Conservation (phyloP, 1,284 basidiomycete genomes). For the Papiliotrema flavescens region DNA sequence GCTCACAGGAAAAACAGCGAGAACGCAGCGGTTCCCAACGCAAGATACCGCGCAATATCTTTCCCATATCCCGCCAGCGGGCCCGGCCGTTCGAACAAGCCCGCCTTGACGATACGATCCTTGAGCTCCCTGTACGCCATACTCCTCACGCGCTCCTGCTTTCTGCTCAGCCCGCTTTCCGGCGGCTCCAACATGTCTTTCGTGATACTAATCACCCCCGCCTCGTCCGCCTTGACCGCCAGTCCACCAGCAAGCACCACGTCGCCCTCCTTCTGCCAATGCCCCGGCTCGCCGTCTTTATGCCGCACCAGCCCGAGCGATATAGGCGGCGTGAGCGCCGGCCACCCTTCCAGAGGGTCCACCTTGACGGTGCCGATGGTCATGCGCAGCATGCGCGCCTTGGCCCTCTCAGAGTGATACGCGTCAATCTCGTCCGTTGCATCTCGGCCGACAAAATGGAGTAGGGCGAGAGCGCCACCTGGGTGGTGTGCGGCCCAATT, state of each 20-base stretch:
- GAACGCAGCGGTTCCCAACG: constrained; percentile 54
- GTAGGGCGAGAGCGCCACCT: constrained; percentile 81
- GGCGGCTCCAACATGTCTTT: constrained; percentile 49
- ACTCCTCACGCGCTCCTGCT: constrained; percentile 67
- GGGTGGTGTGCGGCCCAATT: constrained; percentile 84
- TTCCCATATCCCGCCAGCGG: constrained; percentile 79
- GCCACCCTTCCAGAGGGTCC: constrained; percentile 56
- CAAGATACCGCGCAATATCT: constrained; percentile 72
- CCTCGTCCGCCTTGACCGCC: not conserved
- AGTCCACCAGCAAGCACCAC: constrained; percentile 25
- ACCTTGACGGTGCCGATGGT: constrained; percentile 68
- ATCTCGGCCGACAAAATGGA: constrained; percentile 95
- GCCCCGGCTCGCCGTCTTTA: constrained; percentile 33
- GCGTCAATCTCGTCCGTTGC: constrained; percentile 92
- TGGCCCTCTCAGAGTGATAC: constrained; percentile 72
- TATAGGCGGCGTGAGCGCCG: constrained; percentile 82
- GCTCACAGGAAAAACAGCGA: constrained; percentile 34
- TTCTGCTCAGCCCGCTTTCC: constrained; percentile 56
- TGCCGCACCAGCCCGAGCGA: constrained; percentile 74
- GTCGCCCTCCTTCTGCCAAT: constrained; percentile 44
- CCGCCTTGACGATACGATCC: constrained; percentile 68
- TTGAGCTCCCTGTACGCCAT: constrained; percentile 78
- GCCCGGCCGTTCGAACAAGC: constrained; percentile 79
- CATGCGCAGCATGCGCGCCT: constrained; percentile 65
- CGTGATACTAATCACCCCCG: constrained; percentile 19